These are phyloP conservation scores for Linum usitatissimum DNA, from an alignment of 345 rosid species.

Conservation along the genomic window DNA sequence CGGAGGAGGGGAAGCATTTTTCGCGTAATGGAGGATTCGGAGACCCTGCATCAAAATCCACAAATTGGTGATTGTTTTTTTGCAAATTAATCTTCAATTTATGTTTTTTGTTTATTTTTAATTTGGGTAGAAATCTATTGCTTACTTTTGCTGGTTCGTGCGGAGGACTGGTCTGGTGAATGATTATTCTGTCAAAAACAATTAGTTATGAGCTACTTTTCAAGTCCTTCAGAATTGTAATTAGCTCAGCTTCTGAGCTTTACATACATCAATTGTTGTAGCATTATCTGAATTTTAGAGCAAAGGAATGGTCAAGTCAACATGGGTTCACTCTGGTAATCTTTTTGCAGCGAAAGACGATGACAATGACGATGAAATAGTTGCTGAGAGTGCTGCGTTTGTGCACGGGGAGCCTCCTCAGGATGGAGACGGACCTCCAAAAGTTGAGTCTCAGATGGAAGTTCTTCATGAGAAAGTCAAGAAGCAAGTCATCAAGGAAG, in stretches of 20 bases:
- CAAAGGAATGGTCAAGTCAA: background rate
- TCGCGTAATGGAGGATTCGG: constrained; percentile 38
- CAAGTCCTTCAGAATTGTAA: background rate
- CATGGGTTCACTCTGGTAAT: background rate
- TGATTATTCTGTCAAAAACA: background rate
- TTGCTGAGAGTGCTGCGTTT: constrained; percentile 41
- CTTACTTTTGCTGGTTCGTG: background rate
- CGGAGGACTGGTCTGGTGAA: background rate
- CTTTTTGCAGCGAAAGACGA: constrained; percentile 26
- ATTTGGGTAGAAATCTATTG: too few species aligned
- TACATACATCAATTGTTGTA: background rate
- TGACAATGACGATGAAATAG: constrained; percentile 51
- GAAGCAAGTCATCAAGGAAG: constrained; percentile 81
- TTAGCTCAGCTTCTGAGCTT: too few species aligned
- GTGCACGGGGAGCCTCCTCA: constrained; percentile 53
- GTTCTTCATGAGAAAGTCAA: constrained; percentile 72
- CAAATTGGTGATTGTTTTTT: constrained; percentile 22
- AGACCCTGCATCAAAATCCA: constrained; percentile 31
- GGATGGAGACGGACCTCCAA: constrained; percentile 52
- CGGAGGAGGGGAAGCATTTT: background rate
- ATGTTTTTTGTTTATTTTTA: too few species aligned
- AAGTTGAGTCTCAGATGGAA: constrained; percentile 54
- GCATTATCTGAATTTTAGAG: background rate
- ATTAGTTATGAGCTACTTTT: background rate
- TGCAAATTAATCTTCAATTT: background rate